Conservation (phyloP, 192 early-diverging fungal species). For the Gonapodya prolifera region DNA sequence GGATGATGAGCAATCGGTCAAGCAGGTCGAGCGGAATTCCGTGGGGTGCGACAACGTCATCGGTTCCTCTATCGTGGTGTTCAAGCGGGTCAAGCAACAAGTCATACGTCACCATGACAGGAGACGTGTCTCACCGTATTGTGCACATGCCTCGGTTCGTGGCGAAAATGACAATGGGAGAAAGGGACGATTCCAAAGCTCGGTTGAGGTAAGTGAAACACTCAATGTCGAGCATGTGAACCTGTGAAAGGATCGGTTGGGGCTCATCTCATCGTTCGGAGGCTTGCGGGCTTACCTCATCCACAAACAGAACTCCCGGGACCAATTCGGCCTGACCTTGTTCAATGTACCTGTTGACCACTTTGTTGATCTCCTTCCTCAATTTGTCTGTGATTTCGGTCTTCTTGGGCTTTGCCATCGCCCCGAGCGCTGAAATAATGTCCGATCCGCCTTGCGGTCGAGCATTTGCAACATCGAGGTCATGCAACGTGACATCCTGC, state of each 20-base stretch:
- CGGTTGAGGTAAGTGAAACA: conserved; percentile 99
- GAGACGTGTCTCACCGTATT: conserved; percentile 23
- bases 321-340: conserved; percentile 94
- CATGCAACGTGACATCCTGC: conserved; percentile 95
- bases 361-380: conserved; percentile 96
- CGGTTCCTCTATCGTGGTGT: conserved; percentile 53
- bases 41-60: conserved; percentile 52
- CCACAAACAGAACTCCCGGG: conserved; percentile 95
- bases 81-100: background rate
- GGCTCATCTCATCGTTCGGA: background rate
- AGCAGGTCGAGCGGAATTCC: conserved; percentile 11
- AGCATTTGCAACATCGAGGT: conserved; percentile 94
- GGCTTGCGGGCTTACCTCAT: conserved; percentile 58
- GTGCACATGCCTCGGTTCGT: conserved; percentile 93
- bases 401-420: conserved; percentile 97
- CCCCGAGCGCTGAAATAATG: conserved; percentile 97
- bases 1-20: conserved; percentile 8
- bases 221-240: conserved; percentile 99
- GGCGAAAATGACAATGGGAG: conserved; percentile 95
- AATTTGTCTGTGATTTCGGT: conserved; percentile 99
- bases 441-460: conserved; percentile 95
- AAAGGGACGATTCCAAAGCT: conserved; percentile 86
- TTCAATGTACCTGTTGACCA: conserved; percentile 97
- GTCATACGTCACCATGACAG: background rate
- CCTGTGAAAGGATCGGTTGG: conserved; percentile 24